Percentiles rank a stretch among this genome's conserved stretches.
These are phyloP conservation scores for Ochromonas danica DNA, from an alignment of 108 stramenopile genomes.

Conservation along the genomic window DNA sequence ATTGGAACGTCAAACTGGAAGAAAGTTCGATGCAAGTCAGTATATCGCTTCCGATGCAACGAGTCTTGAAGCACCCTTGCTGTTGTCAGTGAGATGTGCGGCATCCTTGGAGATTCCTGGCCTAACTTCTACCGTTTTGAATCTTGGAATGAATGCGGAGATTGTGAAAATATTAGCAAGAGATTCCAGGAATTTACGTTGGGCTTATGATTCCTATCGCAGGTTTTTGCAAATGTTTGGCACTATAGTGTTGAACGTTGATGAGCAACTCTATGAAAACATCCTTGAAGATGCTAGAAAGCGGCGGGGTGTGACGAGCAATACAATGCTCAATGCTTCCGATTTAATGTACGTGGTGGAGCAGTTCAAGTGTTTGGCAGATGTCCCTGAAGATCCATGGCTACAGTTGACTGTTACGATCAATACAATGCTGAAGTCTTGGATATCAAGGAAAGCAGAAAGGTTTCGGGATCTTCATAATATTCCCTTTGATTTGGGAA, in stretches of 20 bases:
- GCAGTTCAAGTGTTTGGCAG: constrained; percentile 10
- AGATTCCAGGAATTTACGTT: constrained; percentile 62
- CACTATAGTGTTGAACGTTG: constrained; percentile 68
- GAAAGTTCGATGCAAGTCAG: neutral
- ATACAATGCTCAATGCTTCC: neutral
- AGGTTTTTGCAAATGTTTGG: constrained; percentile 81
- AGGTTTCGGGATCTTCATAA: constrained; percentile 3
- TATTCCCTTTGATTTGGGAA: neutral
- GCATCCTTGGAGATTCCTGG: neutral
- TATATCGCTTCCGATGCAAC: neutral
- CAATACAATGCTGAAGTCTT: neutral
- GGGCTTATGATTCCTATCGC: constrained; percentile 73
- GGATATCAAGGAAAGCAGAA: neutral
- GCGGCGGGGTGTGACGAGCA: neutral
- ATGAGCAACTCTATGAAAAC: constrained; percentile 70
- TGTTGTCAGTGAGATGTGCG: neutral
- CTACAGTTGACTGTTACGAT: neutral
- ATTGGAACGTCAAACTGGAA: neutral
- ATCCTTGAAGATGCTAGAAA: neutral
- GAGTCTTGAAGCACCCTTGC: neutral
- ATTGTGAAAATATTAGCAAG: constrained; percentile 68
- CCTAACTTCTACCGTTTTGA: constrained; percentile 53
- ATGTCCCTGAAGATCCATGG: constrained; percentile 28
- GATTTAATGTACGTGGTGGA: neutral
- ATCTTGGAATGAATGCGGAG: constrained; percentile 74